Evolutionary conservation across 2,329 filamentous ascomycete genomes (phyloP).

Genomic region (Penicillium sclerotiorum): DNA sequence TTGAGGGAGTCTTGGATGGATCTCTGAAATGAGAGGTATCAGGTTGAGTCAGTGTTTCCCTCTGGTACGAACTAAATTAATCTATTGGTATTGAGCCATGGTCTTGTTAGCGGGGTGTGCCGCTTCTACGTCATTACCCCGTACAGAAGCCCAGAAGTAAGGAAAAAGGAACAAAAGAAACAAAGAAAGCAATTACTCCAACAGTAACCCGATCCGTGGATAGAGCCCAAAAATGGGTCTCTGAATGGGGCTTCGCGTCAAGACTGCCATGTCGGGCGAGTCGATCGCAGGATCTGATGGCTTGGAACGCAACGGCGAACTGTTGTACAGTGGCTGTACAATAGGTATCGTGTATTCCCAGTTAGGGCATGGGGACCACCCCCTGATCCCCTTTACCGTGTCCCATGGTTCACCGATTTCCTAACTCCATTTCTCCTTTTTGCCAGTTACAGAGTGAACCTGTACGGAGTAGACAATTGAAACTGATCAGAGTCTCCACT

Average conservation of each 20-base stretch:
- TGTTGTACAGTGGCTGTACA: neutral
- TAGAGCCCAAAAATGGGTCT: conserved; percentile 12
- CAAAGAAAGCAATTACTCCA: too few species aligned
- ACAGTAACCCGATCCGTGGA: neutral
- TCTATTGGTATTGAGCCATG: too few species aligned
- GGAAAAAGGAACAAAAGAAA: neutral
- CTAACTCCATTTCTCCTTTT: too few species aligned
- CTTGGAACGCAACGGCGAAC: conserved; percentile 23
- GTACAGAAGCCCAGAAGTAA: neutral
- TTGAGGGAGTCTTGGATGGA: neutral
- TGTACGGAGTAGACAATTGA: too few species aligned
- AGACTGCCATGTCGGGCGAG: conserved; percentile 14
- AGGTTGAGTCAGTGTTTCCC: neutral
- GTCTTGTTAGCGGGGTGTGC: too few species aligned
- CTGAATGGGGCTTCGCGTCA: conserved; percentile 13
- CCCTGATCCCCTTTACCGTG: neutral
- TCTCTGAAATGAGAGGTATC: neutral
- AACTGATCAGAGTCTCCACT: neutral
- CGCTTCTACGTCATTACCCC: too few species aligned
- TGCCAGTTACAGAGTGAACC: too few species aligned
- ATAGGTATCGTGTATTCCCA: neutral
- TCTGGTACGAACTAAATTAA: too few species aligned
- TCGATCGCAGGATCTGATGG: conserved; percentile 22
- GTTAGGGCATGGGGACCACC: neutral
- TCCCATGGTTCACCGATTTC: conserved; percentile 1